Evolutionary conservation across 2,329 filamentous ascomycete genomes (phyloP), one percentile per base, ranked within the genome.

Genomic region (Fusarium graminum): DNA sequence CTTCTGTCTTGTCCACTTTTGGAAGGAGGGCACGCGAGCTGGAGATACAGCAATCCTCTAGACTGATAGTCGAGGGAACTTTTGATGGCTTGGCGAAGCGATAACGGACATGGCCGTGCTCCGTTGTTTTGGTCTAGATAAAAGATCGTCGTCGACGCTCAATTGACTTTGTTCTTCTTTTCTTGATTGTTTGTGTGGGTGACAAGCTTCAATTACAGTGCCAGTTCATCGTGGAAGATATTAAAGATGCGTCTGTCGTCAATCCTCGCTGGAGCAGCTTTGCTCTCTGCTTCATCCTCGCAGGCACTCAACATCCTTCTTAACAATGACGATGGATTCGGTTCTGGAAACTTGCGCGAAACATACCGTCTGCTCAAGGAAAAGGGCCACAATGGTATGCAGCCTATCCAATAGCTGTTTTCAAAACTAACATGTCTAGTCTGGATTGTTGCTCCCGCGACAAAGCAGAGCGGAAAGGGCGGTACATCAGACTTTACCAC

Each of bases 291-390:
- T 17, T 65, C 72, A 4, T 55, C 45, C 2, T 59, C 64, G 0
- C 66, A 69, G 5, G 72, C 67, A 7, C 51, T 76, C 22, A 76
- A 76, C 16, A 75, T 76, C 43, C 51, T 76, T 13, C 40, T 76
- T 0, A 75, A 70, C 14, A 76, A 76, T 32, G 74, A 76, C 8
- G 74, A 76, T 44, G 72, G 74, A 3, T 76, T 76, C 5, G 74
- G 69, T 6, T 76, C 74, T 4, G 72, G 55, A 6, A 76, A 76
- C 22, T 49, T 76, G 32, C 69, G 74, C 5, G 74, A 76, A 51
- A 55, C 70, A 11, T 75, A 76, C 38, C 72, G 73, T 8, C 58
- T 75, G 7, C 57, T 76, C 10, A 76, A 74, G 22, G 64, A 69
- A 5, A 67, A 71, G 16, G 72, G 73, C 0, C 74, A 76, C 17